Evolutionary conservation across 306 rosid species (phyloP).

Genomic region (Urtica urens): DNA sequence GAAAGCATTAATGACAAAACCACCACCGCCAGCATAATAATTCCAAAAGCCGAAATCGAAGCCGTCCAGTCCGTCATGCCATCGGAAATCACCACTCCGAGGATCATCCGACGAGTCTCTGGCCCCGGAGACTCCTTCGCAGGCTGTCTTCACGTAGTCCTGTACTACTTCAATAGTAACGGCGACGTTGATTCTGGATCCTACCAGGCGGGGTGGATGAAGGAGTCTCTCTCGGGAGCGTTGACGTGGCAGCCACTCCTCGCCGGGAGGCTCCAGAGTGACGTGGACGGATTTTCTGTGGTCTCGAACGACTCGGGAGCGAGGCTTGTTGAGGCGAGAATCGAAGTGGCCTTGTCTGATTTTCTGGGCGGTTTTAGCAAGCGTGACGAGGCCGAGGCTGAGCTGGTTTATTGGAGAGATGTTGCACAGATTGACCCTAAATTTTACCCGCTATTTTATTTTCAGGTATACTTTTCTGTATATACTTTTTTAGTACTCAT

Average conservation of each 20-base stretch:
- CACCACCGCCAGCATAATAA: background rate
- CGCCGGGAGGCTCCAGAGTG: constrained; percentile 29
- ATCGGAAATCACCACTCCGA: constrained; percentile 22
- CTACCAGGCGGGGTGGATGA: constrained; percentile 42
- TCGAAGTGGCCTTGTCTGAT: constrained; percentile 7
- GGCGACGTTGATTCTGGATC: constrained; percentile 19
- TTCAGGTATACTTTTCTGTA: constrained; percentile 29
- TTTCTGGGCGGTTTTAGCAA: constrained; percentile 17
- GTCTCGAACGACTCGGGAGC: constrained; percentile 46
- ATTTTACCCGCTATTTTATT: constrained; percentile 45
- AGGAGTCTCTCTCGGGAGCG: constrained; percentile 38
- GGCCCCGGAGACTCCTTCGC: background rate
- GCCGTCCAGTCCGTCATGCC: constrained; percentile 34
- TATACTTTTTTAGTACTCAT: too few species aligned
- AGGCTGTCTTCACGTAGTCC: constrained; percentile 31
- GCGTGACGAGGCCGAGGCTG: constrained; percentile 20
- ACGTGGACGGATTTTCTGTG: constrained; percentile 12
- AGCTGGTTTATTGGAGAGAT: constrained; percentile 64
- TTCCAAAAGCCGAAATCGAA: constrained; percentile 14
- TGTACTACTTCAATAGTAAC: constrained; percentile 22
- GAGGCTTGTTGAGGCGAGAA: constrained; percentile 31
- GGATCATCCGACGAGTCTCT: constrained; percentile 16
- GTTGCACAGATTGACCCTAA: constrained; percentile 26
- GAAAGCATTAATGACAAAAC: background rate
- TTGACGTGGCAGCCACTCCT: constrained; percentile 35